phyloP scores from a whole-genome alignment of 2,329 filamentous ascomycete species.

The Penicillium paneum region DNA sequence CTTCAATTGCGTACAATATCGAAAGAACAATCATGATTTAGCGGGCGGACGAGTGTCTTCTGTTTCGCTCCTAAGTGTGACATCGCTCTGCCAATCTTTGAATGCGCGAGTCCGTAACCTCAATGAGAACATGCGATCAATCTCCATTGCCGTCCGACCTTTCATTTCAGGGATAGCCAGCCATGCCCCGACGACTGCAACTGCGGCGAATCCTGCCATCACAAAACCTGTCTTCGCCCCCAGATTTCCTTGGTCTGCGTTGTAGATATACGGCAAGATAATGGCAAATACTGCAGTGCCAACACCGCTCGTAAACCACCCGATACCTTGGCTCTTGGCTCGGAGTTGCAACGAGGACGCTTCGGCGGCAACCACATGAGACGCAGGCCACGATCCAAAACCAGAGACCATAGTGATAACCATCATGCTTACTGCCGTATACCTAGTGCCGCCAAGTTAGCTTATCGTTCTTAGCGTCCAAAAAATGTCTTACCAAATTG shows the following conservation, averaged over 20 bases:
- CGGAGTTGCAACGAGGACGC: slow-evolving; percentile 32
- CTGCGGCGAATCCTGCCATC: slow-evolving; percentile 16
- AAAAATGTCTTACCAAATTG: slow-evolving; percentile 36
- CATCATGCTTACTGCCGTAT: slow-evolving; percentile 42
- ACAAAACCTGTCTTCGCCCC: slow-evolving; percentile 20
- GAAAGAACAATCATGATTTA: not conserved
- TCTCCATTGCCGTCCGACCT: slow-evolving; percentile 46
- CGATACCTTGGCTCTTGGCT: slow-evolving; percentile 34
- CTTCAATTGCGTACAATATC: not conserved
- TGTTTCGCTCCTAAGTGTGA: not conserved
- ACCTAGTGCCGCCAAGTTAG: slow-evolving; percentile 26
- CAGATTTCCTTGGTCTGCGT: slow-evolving; percentile 16
- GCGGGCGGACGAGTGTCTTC: not conserved
- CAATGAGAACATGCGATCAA: slow-evolving; percentile 40
- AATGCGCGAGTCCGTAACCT: slow-evolving; percentile 16
- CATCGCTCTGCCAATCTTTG: slow-evolving; percentile 14
- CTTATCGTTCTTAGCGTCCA: accelerated
- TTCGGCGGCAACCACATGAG: slow-evolving; percentile 33
- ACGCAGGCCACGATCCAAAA: slow-evolving; percentile 33
- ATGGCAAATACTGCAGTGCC: slow-evolving; percentile 44
- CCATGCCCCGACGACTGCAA: slow-evolving; percentile 36
- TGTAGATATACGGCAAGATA: slow-evolving; percentile 49
- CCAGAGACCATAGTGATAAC: slow-evolving; percentile 42
- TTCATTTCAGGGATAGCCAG: slow-evolving; percentile 53
- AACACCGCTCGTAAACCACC: slow-evolving; percentile 42